Evolutionary conservation across 495 filamentous ascomycete genomes (phyloP), one percentile per base, ranked within the genome.

Genomic region (Terfezia claveryi): DNA sequence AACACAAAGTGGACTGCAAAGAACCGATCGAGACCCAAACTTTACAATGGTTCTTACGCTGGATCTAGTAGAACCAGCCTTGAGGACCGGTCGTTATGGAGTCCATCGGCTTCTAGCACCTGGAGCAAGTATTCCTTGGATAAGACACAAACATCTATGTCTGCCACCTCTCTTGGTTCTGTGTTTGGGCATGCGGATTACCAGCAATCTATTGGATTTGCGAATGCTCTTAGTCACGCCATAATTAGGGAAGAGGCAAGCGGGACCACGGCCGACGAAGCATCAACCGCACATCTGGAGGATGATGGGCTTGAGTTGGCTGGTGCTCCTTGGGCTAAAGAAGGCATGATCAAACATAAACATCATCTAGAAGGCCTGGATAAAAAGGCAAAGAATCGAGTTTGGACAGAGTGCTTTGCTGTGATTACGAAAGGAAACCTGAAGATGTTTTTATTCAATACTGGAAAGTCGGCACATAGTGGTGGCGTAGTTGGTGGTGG

Each of bases 341-440:
- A 99, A 67, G 91, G 91, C 38, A 84, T 91, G 56, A 70, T 96
- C 14, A 89, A 88, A 61, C 89, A 96, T 68, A 96, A 96, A 68
- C 91, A 94, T 66, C 88, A 95, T 64, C 74, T 95, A 14, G 89
- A 95, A 62, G 76, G 82, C 8, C 72, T 82, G 49, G 87, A 91
- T 58, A 94, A 91, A 73, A 80, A 82, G 61, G 83, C 89, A 54
- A 94, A 87, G 67, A 86, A 94, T 62, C 76, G 88, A 27, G 86
- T 83, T 54, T 99, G 91, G 91, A 80, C 74, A 54, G 88, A 96
- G 59, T 86, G 86, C 53, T 99, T 99, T 65, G 92, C 89, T n/a
- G 91, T 99, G 41, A 83, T 99, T 56, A 85, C 94, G 59, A 92
- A 91, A 61, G 91, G 91, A n/a, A 86, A 81, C 69, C 79, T 99